Conservation (phyloP, 306 rosid genomes). For the Castanea sativa region DNA sequence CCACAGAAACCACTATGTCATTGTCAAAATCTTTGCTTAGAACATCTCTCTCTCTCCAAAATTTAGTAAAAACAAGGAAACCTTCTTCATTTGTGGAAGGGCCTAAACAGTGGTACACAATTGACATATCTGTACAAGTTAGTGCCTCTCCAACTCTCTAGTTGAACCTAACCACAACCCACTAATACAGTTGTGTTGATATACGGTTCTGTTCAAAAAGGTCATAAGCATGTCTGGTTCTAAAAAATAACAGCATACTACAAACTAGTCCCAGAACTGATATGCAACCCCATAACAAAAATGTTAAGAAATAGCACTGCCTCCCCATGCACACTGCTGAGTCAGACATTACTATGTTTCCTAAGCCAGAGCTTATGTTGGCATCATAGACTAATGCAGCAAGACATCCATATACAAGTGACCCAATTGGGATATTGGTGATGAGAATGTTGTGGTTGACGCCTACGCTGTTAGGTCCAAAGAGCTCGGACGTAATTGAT, state of each 20-base stretch:
- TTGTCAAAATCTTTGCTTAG: too few relatives aligned
- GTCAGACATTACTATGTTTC: constrained; percentile 18
- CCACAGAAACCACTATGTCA: too few relatives aligned
- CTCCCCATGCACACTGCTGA: constrained; percentile 85
- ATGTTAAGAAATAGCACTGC: constrained; percentile 70
- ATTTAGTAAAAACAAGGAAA: not conserved
- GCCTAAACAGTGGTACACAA: not conserved
- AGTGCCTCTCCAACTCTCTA: constrained; percentile 11
- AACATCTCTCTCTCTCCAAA: not conserved
- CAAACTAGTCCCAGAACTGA: constrained; percentile 68
- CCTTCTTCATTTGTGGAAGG: not conserved
- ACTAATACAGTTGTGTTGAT: constrained; percentile 39
- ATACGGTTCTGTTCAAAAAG: constrained; percentile 60
- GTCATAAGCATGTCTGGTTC: constrained; percentile 84
- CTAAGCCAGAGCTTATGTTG: constrained; percentile 30
- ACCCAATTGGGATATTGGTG: constrained; percentile 90
- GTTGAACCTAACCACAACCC: constrained; percentile 3
- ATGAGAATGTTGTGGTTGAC: constrained; percentile 91
- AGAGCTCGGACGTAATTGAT: constrained; percentile 84
- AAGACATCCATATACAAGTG: constrained; percentile 73
- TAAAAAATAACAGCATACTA: constrained; percentile 63
- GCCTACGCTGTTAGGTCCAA: constrained; percentile 78
- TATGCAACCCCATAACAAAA: constrained; percentile 78
- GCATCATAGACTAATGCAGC: constrained; percentile 80
- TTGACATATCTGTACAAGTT: constrained; percentile 15